Conservation (phyloP, 768 basidiomycete genomes). For the Tricholoma terreum region DNA sequence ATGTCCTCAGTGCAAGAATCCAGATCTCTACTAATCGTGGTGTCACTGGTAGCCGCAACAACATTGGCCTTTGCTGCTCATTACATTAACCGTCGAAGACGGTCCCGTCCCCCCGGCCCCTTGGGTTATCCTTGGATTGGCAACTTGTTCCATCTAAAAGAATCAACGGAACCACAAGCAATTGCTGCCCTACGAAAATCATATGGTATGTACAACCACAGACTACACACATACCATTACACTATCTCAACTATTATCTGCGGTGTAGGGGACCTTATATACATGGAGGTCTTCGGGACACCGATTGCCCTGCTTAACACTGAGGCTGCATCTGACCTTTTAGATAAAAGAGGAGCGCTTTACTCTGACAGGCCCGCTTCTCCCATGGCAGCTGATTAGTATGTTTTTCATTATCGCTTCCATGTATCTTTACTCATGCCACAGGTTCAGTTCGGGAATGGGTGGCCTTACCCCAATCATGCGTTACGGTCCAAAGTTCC, state of each 20-base stretch:
- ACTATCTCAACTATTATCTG: not conserved
- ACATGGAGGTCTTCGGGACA: constrained; percentile 2
- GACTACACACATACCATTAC: not conserved
- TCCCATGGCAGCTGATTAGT: constrained; percentile 18
- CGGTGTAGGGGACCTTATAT: not conserved
- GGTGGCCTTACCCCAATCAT: constrained; percentile 18
- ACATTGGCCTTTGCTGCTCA: constrained; percentile 3
- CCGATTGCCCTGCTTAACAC: constrained; percentile 14
- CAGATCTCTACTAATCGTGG: not conserved
- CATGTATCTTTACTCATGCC: not conserved
- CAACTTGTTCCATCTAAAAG: not conserved
- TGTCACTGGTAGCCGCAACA: constrained; percentile 4
- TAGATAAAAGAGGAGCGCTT: constrained; percentile 16
- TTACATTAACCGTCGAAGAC: constrained; percentile 7
- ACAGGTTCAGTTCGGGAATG: constrained; percentile 15
- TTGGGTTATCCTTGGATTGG: not conserved
- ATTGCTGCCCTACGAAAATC: not conserved
- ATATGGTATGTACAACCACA: not conserved
- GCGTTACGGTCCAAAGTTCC: constrained; percentile 15
- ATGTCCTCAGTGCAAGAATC: not conserved
- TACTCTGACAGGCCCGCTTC: constrained; percentile 16
- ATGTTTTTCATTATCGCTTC: not conserved
- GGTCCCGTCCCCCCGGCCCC: constrained; percentile 9
- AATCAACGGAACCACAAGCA: not conserved
- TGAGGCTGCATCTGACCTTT: constrained; percentile 13